Evolutionary conservation across 1,284 basidiomycete species (phyloP), one percentile per base, ranked within the genome.

Genomic region (Waitea zeae): DNA sequence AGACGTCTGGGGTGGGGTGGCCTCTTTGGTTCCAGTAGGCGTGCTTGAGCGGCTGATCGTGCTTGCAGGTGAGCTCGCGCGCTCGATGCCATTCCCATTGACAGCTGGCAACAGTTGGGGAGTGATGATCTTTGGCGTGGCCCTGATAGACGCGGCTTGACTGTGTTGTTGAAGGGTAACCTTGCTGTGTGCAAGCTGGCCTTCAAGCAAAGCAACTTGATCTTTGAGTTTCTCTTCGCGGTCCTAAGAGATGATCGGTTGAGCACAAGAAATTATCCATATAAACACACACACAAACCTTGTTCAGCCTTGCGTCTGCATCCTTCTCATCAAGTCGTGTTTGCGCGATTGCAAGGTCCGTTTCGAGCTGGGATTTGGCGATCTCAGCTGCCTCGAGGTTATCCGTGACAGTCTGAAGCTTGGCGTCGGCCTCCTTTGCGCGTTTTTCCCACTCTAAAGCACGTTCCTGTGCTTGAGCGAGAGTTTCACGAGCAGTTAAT

Each of bases 371-470:
- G 13, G 56, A 49, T 13, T 69, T 66, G 1, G 57, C 61, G 46
- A 77, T 69, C 42, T 83, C 78, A 4, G 62, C 57, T 33, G 77
- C 67, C 30, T 83, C 75, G 12, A 80, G 49, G 45, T 66, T 64
- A 31, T 66, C 69, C 39, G 62, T 62, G 12, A 61, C 62, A 39
- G 61, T 46, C 45, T 77, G 72, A 12, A 82, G 51, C 39, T 74
- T 63, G 13, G 56, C 56, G 49, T 82, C 75, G 35, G 64, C 63
- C 41, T 79, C 76, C 46, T 72, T 73, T n/a, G 76, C 68, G 27
- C 72, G 71, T 42, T 64, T 65, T 53, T 86, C 81, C 79, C 79
- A 83, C 43, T 86, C 82, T 2, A 65, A 56, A 3, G 76, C 63
- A 22, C 78, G 77, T 47, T 81, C 76, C 42, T 83, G 76, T 17